Evolutionary conservation across 2,329 filamentous ascomycete species (phyloP).

Genomic region (Pseudogymnoascus sp.): DNA sequence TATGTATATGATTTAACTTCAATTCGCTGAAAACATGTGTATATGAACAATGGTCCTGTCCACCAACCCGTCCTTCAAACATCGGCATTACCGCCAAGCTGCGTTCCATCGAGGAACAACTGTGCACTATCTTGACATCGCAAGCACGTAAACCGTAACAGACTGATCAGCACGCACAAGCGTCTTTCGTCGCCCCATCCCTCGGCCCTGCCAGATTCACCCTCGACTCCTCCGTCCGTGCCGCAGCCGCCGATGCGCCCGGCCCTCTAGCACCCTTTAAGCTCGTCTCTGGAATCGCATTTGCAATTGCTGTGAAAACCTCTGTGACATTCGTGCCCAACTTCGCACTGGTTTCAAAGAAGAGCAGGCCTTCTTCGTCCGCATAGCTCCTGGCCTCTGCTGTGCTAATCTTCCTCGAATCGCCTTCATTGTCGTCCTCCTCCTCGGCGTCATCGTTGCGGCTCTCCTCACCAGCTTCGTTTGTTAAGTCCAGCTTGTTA

Average conservation of each 20-base stretch:
- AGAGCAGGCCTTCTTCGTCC: slow-evolving; percentile 86
- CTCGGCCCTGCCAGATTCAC: slow-evolving; percentile 74
- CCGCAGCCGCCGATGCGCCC: slow-evolving; percentile 47
- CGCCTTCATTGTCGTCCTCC: slow-evolving; percentile 47
- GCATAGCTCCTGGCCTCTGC: slow-evolving; percentile 88
- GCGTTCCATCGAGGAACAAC: slow-evolving; percentile 15
- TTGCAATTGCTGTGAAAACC: slow-evolving; percentile 96
- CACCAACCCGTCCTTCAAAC: neutral
- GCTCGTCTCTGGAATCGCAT: slow-evolving; percentile 94
- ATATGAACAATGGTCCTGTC: neutral
- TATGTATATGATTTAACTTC: slow-evolving; percentile 8
- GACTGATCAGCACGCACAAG: slow-evolving; percentile 68
- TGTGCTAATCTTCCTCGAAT: slow-evolving; percentile 82
- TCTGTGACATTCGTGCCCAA: slow-evolving; percentile 89
- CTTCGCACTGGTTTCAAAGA: slow-evolving; percentile 98
- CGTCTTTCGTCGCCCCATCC: slow-evolving; percentile 74
- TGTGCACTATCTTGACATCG: slow-evolving; percentile 1
- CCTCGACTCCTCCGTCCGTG: slow-evolving; percentile 55
- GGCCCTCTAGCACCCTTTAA: slow-evolving; percentile 79
- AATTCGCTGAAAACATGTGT: slow-evolving; percentile 8
- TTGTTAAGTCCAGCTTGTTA: slow-evolving; percentile 90
- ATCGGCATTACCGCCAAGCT: neutral
- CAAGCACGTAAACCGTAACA: neutral
- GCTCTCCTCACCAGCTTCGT: slow-evolving; percentile 41
- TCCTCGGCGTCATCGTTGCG: slow-evolving; percentile 44